Evolutionary conservation across 148 eudicot genomes (phyloP), one percentile per base, ranked within the genome.

Genomic region (Amaranthus hypochondriacus): DNA sequence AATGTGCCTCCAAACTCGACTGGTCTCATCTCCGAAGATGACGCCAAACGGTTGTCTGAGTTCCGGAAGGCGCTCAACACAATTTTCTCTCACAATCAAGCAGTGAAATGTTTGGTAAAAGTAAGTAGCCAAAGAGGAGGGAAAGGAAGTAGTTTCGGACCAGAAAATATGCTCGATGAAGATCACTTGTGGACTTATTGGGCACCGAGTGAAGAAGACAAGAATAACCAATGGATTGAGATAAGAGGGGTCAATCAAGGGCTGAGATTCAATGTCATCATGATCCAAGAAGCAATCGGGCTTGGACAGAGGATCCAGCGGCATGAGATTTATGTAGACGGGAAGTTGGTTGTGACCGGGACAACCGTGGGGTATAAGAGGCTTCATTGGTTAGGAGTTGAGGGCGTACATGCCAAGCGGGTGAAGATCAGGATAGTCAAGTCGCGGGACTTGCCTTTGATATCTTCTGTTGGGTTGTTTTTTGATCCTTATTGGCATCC

Each of bases 111-210:
- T 68, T 66, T 56, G 9, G 58, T 83, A 3, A 69, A 69, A 71
- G 89, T 87, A 8, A 91, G 91, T 71, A 93, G 97, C 81, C 86
- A 76, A 73, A 85, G 98, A 63, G 98, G 95, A 55, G 98, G 89
- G 18, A 56, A 66, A 3, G 76, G 77, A 3, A 76, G 84, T 2
- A 80, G 59, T 9, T 93, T 91, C 55, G 95, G 89, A 5, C 89
- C 95, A 0, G 84, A 81, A 77, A 84, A 76, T 47, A 84, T 91
- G 71, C 71, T 93, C 6, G 98, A 93, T 44, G 65, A 63, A 11
- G 98, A 93, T 69, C 91, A 87, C 69, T 69, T 91, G 12, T 91
- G 98, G 97, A 88, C 97, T 0, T 93, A 93, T 14, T 93, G 98
- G 98, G 92, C 90, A 42, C 98, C 98, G 2, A 73, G 68, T 48